Conservation (phyloP, 2,329 filamentous ascomycete genomes). For the Aplosporella prunicola region DNA sequence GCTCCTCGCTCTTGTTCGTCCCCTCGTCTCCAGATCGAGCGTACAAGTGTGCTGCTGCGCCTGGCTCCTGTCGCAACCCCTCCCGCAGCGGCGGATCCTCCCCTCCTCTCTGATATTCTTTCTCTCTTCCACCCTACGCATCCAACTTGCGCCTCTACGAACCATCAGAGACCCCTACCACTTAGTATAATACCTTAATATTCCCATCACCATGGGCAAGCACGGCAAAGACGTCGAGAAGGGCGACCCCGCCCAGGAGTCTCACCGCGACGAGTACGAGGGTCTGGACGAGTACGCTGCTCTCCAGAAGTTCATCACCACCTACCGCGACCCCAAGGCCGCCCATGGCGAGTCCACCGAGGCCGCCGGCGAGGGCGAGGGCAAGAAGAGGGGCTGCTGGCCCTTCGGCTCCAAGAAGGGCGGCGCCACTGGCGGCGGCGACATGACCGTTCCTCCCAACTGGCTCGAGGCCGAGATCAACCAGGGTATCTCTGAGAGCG, state of each 20-base stretch:
- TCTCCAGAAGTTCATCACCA: conserved; percentile 58
- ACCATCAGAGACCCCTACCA: no score
- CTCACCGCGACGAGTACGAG: conserved; percentile 22
- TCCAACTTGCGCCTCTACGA: no score
- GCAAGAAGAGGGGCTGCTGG: conserved; percentile 47
- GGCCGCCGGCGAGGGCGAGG: conserved; percentile 34
- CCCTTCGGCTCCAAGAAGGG: conserved; percentile 43
- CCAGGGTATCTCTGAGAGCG: conserved; percentile 48
- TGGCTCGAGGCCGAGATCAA: conserved; percentile 62
- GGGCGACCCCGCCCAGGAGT: conserved; percentile 3
- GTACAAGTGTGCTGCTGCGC: conserved; percentile 12
- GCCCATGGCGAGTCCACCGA: conserved; percentile 15
- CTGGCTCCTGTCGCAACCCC: conserved; percentile 7
- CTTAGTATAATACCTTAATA: not conserved
- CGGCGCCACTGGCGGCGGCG: conserved; percentile 25
- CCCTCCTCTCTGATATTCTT: not conserved
- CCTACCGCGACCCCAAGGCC: conserved; percentile 52
- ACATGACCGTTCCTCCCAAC: conserved; percentile 43
- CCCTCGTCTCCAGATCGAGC: conserved; percentile 11
- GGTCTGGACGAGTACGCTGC: conserved; percentile 55
- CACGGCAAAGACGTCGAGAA: conserved; percentile 9
- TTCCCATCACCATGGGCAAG: conserved; percentile 7
- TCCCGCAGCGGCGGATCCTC: conserved; percentile 7
- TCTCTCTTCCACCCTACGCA: conserved; percentile 1
- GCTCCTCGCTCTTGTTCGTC: conserved; percentile 11